Conservation (phyloP, 176 grass and related monocot genomes). For the Rhynchospora breviuscula region DNA sequence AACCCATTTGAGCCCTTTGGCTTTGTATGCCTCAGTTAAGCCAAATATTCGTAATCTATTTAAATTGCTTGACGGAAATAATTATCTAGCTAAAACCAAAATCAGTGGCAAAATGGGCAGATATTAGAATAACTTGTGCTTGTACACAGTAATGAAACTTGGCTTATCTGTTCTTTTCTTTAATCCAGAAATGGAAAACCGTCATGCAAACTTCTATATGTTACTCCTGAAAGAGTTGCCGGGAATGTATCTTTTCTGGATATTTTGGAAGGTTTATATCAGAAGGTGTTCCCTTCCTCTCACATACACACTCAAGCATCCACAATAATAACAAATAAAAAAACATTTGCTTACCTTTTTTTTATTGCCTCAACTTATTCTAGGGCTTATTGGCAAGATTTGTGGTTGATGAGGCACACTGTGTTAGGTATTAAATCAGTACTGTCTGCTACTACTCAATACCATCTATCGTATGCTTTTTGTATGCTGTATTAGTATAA, state of each 20-base stretch:
- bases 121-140: background rate
- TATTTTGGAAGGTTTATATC: slow-evolving; percentile 56
- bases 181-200: slow-evolving; percentile 44
- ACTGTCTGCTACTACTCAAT: background rate
- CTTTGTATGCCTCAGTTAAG: background rate
- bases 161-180: background rate
- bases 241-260: slow-evolving; percentile 56
- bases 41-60: background rate
- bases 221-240: slow-evolving; percentile 82
- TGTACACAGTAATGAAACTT: background rate
- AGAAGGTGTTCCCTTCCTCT: slow-evolving; percentile 46
- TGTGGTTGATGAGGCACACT: slow-evolving; percentile 90
- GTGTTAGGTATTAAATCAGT: slow-evolving; percentile 58
- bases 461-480: background rate
- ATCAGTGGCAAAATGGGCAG: background rate
- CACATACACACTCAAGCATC: background rate
- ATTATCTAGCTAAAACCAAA: background rate
- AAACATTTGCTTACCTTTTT: background rate
- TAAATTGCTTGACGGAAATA: background rate
- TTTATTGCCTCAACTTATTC: slow-evolving; percentile 13
- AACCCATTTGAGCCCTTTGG: background rate
- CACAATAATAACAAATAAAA: background rate
- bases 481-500: background rate
- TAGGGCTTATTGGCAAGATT: slow-evolving; percentile 88
- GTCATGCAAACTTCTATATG: slow-evolving; percentile 80